Evolutionary conservation across 2,329 filamentous ascomycete species (phyloP).

Genomic region (Lomentospora prolificans): DNA sequence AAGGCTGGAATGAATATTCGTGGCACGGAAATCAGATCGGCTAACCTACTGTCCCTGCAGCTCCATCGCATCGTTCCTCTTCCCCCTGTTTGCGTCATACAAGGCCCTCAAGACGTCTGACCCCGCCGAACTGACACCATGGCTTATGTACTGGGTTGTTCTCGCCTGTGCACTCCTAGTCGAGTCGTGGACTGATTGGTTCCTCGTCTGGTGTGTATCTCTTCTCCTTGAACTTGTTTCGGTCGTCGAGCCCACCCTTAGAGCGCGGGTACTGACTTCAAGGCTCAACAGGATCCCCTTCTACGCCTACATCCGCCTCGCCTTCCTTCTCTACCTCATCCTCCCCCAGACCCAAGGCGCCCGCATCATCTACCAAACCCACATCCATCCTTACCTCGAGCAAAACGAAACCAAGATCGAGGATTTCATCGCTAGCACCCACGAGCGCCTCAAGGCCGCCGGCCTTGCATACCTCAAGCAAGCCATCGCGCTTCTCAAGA

Average conservation of each 20-base stretch:
- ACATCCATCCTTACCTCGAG: slow-evolving; percentile 79
- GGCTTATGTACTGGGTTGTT: slow-evolving; percentile 99
- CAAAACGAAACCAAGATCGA: slow-evolving; percentile 86
- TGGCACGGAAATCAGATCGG: slow-evolving; percentile 9
- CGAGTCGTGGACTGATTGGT: slow-evolving; percentile 82
- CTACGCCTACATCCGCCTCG: slow-evolving; percentile 82
- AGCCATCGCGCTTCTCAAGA: slow-evolving; percentile 61
- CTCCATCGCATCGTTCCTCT: slow-evolving; percentile 79
- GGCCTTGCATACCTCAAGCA: slow-evolving; percentile 68
- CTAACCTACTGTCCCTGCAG: slow-evolving; percentile 33
- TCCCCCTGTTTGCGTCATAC: slow-evolving; percentile 94
- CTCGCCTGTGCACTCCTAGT: slow-evolving; percentile 69
- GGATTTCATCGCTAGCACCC: slow-evolving; percentile 71
- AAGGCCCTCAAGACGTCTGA: slow-evolving; percentile 92
- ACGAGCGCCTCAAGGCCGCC: slow-evolving; percentile 67
- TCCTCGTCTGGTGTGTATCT: slow-evolving; percentile 61
- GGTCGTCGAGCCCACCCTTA: no score
- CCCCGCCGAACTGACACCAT: slow-evolving; percentile 82
- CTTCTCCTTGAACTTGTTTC: no score
- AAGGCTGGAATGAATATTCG: slow-evolving; percentile 9
- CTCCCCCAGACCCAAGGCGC: slow-evolving; percentile 96
- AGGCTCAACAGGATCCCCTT: slow-evolving; percentile 92
- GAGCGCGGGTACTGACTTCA: no score
- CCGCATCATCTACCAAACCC: slow-evolving; percentile 70
- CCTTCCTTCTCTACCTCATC: slow-evolving; percentile 86